Evolutionary conservation across 1,139 yeast genomes (phyloP), one percentile per base, ranked within the genome.

Genomic region (Suhomyces wounanorum): DNA sequence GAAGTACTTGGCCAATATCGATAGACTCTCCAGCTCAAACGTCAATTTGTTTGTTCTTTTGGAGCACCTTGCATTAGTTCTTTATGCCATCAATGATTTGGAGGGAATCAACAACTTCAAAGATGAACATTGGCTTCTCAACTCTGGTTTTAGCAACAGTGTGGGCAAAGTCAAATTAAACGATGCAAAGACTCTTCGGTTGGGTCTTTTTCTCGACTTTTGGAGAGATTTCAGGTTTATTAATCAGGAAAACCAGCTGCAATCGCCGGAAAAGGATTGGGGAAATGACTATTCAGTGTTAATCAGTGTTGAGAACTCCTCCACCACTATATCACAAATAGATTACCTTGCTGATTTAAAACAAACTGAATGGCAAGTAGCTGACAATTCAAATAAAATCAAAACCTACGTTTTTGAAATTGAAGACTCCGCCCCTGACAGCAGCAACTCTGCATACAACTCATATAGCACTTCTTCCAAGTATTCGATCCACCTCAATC

Each of bases 151-250:
- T 35, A 42, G 54, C 1, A 66, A 57, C 47, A 49, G 59, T 1
- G 54, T 73, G 14, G 81, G 81, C 0, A 62, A 60, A 42, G 61
- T 72, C 8, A 52, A 53, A 8, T 55, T 70, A 13, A 71, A 75
- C 53, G 64, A 71, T 47, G 45, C 53, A 2, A 49, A 49, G 1
- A 43, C 47, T 2, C 59, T 60, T 11, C 61, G 64, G 47, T 57
- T 77, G 38, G 81, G 81, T 0, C 51, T 75, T 3, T 68, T 69
- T 44, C 55, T 73, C 10, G 64, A 65, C 8, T 75, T 63, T 51
- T 77, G 81, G 81, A 61, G 63, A 45, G 79, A 73, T 49, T 62
- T 55, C 44, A 59, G 76, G 28, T 64, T 51, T 48, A 53, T 73
- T 16, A 66, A 69, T 53, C 69, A 65, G 37, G 66, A 69, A 48